phyloP scores from a whole-genome alignment of 2,329 filamentous ascomycete genomes.

The Apiospora koreana region DNA sequence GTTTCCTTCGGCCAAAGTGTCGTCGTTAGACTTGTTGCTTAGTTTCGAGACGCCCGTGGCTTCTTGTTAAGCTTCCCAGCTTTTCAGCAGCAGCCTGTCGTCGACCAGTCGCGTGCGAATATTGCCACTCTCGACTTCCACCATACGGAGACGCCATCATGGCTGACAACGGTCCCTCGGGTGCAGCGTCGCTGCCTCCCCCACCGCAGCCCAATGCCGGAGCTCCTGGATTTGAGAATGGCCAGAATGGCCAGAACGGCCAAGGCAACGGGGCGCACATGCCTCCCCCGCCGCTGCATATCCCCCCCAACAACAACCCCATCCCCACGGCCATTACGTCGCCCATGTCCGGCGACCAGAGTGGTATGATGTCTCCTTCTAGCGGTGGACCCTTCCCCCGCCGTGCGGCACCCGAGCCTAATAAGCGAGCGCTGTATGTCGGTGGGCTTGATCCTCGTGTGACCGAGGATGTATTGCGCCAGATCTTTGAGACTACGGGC shows the following conservation, averaged over 20 bases:
- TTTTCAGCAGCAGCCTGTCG: constrained; percentile 21
- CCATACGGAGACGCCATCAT: constrained; percentile 51
- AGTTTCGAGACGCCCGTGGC: neutral
- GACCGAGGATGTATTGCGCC: constrained; percentile 92
- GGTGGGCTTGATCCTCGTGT: constrained; percentile 93
- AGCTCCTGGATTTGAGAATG: constrained; percentile 76
- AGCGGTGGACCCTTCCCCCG: constrained; percentile 80
- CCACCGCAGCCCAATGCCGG: constrained; percentile 69
- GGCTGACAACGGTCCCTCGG: constrained; percentile 72
- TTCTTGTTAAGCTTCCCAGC: neutral
- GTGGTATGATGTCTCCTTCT: constrained; percentile 75
- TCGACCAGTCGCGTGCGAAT: constrained; percentile 23
- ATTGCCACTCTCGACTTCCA: neutral
- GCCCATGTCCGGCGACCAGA: constrained; percentile 67
- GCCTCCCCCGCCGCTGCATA: constrained; percentile 88
- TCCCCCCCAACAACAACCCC: constrained; percentile 94
- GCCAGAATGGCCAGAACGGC: constrained; percentile 72
- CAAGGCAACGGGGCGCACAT: constrained; percentile 75
- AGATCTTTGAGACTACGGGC: constrained; percentile 98
- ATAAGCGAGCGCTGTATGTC: constrained; percentile 96
- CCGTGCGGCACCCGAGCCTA: constrained; percentile 93
- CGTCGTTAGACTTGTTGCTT: neutral
- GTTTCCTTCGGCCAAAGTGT: neutral
- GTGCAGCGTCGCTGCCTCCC: constrained; percentile 67
- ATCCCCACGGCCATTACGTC: constrained; percentile 92